phyloP scores from a whole-genome alignment of 169 alveolate species.

The Plasmodium ovale region DNA sequence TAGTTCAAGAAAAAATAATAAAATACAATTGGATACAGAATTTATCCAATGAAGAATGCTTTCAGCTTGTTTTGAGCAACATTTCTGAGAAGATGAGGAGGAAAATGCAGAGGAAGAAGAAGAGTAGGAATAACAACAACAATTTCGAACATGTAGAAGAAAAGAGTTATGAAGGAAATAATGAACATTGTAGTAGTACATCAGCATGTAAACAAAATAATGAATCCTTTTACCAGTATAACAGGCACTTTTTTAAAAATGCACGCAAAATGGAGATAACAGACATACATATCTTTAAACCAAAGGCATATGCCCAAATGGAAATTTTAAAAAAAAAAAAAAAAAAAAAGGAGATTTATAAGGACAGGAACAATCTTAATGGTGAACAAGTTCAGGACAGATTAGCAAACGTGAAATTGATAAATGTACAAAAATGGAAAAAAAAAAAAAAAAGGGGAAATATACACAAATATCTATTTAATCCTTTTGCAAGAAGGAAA shows the following conservation, averaged over 20 bases:
- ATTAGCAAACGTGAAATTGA: background rate
- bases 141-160: background rate
- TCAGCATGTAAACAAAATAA: background rate
- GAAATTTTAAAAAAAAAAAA: background rate
- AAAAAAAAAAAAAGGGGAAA: background rate
- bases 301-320: background rate
- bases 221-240: background rate
- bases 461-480: constrained; percentile 13
- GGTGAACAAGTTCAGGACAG: background rate
- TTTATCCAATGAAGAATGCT: constrained; percentile 39
- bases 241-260: constrained; percentile 19
- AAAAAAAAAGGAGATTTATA: background rate
- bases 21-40: constrained; percentile 61
- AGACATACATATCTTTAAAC: constrained; percentile 12
- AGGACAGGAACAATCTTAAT: too few relatives aligned
- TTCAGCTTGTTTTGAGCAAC: background rate
- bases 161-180: background rate
- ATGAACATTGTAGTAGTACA: background rate
- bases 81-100: too few relatives aligned
- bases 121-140: background rate
- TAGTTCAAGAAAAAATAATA: constrained; percentile 6
- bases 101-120: too few relatives aligned
- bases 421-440: background rate
- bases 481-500: constrained; percentile 16
- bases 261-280: constrained; percentile 3